Conservation (phyloP, 768 basidiomycete species). For the Leccinum longicurvipes region DNA sequence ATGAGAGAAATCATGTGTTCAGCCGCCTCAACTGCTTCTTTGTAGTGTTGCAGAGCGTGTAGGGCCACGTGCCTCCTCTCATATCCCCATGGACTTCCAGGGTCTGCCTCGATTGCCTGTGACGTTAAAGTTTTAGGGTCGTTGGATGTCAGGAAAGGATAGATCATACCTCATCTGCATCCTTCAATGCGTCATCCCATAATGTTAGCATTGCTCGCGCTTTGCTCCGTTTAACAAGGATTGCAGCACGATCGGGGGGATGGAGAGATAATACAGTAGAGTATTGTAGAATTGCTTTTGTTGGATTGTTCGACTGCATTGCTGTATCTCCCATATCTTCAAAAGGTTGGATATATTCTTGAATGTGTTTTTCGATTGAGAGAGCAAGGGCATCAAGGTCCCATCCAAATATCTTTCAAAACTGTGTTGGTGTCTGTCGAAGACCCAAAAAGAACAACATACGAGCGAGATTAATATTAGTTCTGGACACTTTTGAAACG, state of each 20-base stretch:
- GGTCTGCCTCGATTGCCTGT: background rate
- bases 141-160: background rate
- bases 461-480: background rate
- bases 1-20: background rate
- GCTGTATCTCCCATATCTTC: background rate
- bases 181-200: background rate
- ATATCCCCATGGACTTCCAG: background rate
- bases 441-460: background rate
- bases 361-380: background rate
- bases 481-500: background rate
- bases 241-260: background rate
- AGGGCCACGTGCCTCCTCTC: background rate
- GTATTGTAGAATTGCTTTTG: background rate
- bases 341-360: background rate
- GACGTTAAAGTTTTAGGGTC: background rate
- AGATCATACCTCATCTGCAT: background rate
- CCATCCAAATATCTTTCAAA: background rate
- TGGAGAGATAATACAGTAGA: background rate
- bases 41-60: background rate
- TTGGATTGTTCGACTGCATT: background rate
- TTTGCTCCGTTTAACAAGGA: background rate
- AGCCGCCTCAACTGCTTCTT: background rate
- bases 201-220: background rate
- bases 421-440: background rate
- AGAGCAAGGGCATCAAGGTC: background rate